Evolutionary conservation across 139 green algal genomes (phyloP), one percentile per base, ranked within the genome.

Genomic region (Coelastrella sp.): DNA sequence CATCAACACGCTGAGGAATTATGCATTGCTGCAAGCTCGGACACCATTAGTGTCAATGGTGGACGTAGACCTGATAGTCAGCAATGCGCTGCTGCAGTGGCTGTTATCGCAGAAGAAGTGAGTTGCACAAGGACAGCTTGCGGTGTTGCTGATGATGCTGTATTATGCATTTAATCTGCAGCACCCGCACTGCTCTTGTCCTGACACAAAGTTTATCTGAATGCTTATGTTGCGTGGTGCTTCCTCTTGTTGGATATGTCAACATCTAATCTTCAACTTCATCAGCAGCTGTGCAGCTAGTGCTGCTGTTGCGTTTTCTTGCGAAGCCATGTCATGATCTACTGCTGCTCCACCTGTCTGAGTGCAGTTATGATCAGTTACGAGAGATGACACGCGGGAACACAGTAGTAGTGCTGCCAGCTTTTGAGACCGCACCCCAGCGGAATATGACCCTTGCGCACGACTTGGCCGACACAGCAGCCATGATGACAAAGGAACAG

Each of bases 1-100:
- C 73, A 94, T 95, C 91, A 95, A 95, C 59, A 87, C 73, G 4
- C 84, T 95, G 84, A 83, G 93, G 17, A 94, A 95, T 74, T 87
- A 91, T 11, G 93, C 91, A 11, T 56, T 95, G 87, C 83, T 95
- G 84, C 76, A 91, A 25, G 87, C 87, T 0, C 12, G 76, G 60
- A 94, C 89, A 7, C 87, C 87, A 61, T 85, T 94, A 88, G 89
- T 93, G 76, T 90, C 90, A 72, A 93, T 95, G 92, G 85, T 93
- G 56, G 93, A 94, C 66, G 92, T 93, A 58, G 93, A 94, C 84
- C 84, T 95, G 70, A 87, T 93, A 58, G 82, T 93, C 66, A 87
- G 60, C 7, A 88, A 70, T 65, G 73, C 84, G 72, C 49, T 93
- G 85, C 68, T 84, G 79, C 58, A 91, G 61, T 85, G 35, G 65